phyloP scores from a whole-genome alignment of 106 monocot species.

The Dendrobium catenatum region DNA sequence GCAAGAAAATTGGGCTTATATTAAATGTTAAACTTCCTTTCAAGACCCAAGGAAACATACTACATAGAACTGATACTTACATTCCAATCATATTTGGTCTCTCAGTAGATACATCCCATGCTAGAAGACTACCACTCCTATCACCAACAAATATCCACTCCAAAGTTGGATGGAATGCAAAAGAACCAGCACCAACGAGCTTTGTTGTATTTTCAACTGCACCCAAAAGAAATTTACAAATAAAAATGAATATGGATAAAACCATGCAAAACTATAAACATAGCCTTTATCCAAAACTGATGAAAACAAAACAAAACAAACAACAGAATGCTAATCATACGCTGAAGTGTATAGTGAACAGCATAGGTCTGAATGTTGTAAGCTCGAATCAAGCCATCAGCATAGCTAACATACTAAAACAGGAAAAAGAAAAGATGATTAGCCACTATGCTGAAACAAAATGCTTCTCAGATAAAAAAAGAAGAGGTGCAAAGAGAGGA shows the following conservation, averaged over 20 bases:
- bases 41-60: not conserved
- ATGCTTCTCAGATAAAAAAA: not conserved
- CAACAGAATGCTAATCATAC: constrained; percentile 38
- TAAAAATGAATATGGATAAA: constrained; percentile 5
- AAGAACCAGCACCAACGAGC: constrained; percentile 86
- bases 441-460: not conserved
- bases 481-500: not conserved
- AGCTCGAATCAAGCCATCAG: constrained; percentile 94
- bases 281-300: not conserved
- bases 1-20: not conserved
- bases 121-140: constrained; percentile 78
- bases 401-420: constrained; percentile 89
- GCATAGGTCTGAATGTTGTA: constrained; percentile 99
- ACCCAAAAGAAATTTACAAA: constrained; percentile 7
- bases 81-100: constrained; percentile 97
- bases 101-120: constrained; percentile 98
- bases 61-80: constrained; percentile 31
- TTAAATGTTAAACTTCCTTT: not conserved
- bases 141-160: constrained; percentile 99
- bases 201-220: constrained; percentile 96
- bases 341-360: constrained; percentile 84
- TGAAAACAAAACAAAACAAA: not conserved
- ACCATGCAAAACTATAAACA: constrained; percentile 8
- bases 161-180: constrained; percentile 96
- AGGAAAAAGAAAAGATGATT: not conserved